These are phyloP conservation scores for Chlorella sp. DNA, from an alignment of 139 green algal species.

Conservation along the genomic window DNA sequence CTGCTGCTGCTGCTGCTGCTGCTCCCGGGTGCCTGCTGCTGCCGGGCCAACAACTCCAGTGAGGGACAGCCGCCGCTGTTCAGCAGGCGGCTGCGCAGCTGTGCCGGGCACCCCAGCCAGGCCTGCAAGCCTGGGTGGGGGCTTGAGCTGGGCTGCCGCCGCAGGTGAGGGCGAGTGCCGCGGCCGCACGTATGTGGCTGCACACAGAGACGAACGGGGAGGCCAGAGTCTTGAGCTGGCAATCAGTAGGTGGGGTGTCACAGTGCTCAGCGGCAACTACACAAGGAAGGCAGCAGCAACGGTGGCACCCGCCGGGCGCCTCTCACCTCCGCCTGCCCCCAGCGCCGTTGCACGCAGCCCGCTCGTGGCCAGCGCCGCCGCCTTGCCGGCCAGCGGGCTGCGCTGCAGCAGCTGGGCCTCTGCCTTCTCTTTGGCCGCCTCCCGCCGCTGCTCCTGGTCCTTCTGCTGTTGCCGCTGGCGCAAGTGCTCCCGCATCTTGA, in stretches of 20 bases:
- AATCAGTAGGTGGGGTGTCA: too few relatives aligned
- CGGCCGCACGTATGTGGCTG: constrained; percentile 10
- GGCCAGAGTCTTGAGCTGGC: too few relatives aligned
- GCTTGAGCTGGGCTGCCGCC: too few relatives aligned
- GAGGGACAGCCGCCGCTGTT: not conserved
- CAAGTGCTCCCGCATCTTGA: too few relatives aligned
- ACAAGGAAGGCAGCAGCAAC: not conserved
- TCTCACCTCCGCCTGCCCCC: not conserved
- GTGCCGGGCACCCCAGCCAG: too few relatives aligned
- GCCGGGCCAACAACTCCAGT: not conserved
- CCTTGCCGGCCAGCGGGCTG: constrained; percentile 4
- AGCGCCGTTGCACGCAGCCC: constrained; percentile 1
- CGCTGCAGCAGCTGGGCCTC: constrained; percentile 1
- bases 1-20: not conserved
- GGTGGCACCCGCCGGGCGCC: not conserved
- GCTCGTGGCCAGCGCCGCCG: constrained; percentile 12
- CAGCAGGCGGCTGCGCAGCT: not conserved
- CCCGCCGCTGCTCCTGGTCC: not conserved
- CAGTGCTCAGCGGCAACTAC: not conserved
- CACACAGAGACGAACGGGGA: not conserved
- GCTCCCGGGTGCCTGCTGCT: not conserved
- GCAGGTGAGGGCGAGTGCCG: not conserved
- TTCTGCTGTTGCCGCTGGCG: not conserved
- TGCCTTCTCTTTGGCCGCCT: not conserved
- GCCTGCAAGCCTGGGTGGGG: too few relatives aligned